Evolutionary conservation across 495 filamentous ascomycete genomes (phyloP), one percentile per base, ranked within the genome.

Genomic region (Penicillium taxi): DNA sequence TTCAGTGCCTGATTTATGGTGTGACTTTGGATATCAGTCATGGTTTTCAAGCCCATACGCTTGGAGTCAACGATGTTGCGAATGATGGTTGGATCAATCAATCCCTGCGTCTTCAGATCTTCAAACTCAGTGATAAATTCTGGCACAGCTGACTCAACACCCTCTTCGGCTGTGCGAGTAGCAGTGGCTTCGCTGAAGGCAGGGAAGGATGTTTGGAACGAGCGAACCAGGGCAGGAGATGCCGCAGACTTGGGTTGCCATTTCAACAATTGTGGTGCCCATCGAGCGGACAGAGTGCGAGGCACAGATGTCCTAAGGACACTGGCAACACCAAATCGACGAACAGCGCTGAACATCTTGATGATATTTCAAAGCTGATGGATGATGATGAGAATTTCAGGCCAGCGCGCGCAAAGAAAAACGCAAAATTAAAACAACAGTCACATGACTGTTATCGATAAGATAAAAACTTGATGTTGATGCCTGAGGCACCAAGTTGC

Each of bases 1-100:
- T 75, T 69, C 26, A 98, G 62, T 35, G 75, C 83, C 31, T 84
- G 66, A 29, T 77, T 75, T 50, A 98, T 85, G 2, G 93, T 94
- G 58, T 77, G 58, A 21, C 74, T 69, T 50, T 98, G 91, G n/a
- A 98, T 89, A 6, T 88, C 77, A 3, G 91, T 96, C 90, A 98
- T 95, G 25, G 71, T 81, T 15, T 82, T 72, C 47, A 94, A 73
- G 2, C 69, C 61, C 83, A 96, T 91, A 11, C 50, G 41, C 12
- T 29, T 25, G 13, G 75, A 70, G 15, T 73, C 42, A 0, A 77
- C 84, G 48, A 96, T 77, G 27, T 80, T 77, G 5, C 69, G 42
- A 38, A 95, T 70, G 30, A 96, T 59, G 22, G 60, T 65, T 4
- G 55, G 44, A 47, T 89, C 61, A 21, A 96, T 76, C 32, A 86